Conservation (phyloP, 2,329 filamentous ascomycete genomes). For the Coccinonectria pachysandricola region DNA sequence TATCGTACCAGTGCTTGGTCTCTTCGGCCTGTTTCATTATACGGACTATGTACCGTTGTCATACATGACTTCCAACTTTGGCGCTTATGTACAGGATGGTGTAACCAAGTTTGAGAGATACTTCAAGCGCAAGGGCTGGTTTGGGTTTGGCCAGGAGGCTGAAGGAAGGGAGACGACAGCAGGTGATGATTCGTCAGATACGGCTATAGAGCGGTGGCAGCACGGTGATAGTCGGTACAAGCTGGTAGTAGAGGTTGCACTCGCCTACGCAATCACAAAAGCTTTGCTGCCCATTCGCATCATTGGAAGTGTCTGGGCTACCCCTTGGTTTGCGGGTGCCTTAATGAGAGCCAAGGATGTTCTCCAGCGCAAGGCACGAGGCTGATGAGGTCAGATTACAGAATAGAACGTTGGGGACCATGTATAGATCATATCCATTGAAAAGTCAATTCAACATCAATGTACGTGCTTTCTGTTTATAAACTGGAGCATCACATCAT, state of each 20-base stretch:
- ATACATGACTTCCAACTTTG: slow-evolving; percentile 40
- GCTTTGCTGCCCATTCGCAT: slow-evolving; percentile 69
- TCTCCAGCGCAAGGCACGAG: too few relatives aligned
- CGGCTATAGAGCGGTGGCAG: slow-evolving; percentile 27
- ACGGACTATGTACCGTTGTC: slow-evolving; percentile 58
- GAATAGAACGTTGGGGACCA: too few relatives aligned
- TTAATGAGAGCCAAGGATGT: slow-evolving; percentile 34
- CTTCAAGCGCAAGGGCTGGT: slow-evolving; percentile 72
- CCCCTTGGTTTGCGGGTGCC: slow-evolving; percentile 79
- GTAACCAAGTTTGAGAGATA: slow-evolving; percentile 68
- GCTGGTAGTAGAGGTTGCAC: slow-evolving; percentile 61
- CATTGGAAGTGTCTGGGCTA: slow-evolving; percentile 71
- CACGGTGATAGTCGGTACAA: slow-evolving; percentile 38
- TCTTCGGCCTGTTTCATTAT: slow-evolving; percentile 74
- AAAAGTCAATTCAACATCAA: slow-evolving; percentile 14
- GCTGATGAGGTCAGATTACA: too few relatives aligned
- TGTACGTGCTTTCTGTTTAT: slow-evolving; percentile 15
- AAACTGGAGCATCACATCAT: slow-evolving; percentile 12
- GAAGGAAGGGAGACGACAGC: slow-evolving; percentile 1
- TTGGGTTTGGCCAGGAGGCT: slow-evolving; percentile 43
- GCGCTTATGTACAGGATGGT: slow-evolving; percentile 46
- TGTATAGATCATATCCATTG: slow-evolving; percentile 12
- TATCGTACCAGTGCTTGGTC: slow-evolving; percentile 63
- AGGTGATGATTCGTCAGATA: slow-evolving; percentile 9
- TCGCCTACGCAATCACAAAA: slow-evolving; percentile 88